Percentiles rank a stretch among this genome's conserved stretches.
These are phyloP conservation scores for Aurifilum marmelostoma DNA, from an alignment of 2,329 filamentous ascomycete species.

Conservation along the genomic window DNA sequence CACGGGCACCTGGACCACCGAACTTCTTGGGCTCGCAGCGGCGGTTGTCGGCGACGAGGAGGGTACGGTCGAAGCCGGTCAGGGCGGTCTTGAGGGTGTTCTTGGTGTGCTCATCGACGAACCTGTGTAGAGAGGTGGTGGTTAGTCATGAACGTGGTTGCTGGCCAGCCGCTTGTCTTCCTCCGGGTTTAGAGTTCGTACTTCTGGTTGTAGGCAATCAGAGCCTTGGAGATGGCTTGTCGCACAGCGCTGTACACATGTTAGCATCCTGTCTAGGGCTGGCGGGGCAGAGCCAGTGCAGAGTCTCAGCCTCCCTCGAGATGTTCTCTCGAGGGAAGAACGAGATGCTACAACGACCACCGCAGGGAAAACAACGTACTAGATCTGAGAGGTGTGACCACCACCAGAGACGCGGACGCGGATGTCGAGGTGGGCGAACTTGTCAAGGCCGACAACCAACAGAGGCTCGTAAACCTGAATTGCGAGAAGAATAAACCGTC, in stretches of 20 bases:
- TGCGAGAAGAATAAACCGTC: slow-evolving; percentile 27
- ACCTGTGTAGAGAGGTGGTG: slow-evolving; percentile 42
- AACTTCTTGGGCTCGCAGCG: slow-evolving; percentile 99
- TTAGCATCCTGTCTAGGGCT: slow-evolving; percentile 17
- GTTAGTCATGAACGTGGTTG: not conserved
- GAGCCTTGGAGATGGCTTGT: slow-evolving; percentile 97
- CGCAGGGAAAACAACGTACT: slow-evolving; percentile 14
- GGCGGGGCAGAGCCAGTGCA: not conserved
- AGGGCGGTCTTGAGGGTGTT: slow-evolving; percentile 98
- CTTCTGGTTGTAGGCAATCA: slow-evolving; percentile 78
- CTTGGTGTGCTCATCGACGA: slow-evolving; percentile 99
- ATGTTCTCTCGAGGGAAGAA: no score
- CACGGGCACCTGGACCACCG: slow-evolving; percentile 88
- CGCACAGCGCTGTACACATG: slow-evolving; percentile 70
- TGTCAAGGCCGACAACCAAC: slow-evolving; percentile 95
- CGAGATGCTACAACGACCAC: not conserved
- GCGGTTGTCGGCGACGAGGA: slow-evolving; percentile 98
- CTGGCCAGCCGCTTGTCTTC: not conserved
- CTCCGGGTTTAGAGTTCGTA: not conserved
- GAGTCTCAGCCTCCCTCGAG: no score
- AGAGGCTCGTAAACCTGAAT: slow-evolving; percentile 93
- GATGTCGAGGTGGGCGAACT: slow-evolving; percentile 96
- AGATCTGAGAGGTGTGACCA: slow-evolving; percentile 97
- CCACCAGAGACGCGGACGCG: slow-evolving; percentile 93
- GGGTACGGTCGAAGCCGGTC: slow-evolving; percentile 69